Base-by-base conservation (phyloP, 1,139 yeast genomes). In the Cylindricascospora bacillispora region DNA sequence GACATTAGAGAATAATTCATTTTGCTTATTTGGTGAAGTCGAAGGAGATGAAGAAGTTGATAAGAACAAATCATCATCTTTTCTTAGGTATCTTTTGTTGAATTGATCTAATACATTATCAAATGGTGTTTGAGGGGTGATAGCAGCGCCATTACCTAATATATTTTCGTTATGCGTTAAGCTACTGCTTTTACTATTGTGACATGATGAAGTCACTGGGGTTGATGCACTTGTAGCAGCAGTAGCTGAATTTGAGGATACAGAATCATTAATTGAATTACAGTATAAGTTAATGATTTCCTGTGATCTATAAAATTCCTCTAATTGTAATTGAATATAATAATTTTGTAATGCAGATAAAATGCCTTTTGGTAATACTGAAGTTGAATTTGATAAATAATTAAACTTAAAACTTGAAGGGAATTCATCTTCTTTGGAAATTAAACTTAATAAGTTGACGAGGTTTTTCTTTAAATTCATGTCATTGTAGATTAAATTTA, bases 331-430 rank as follows among this genome's bases (percentile, higher is more conserved):
- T 16, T 41, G 45, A 20, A 32, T 30, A 28, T 39, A 34, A 20
- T 43, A 43, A 19, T 35, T 34, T 11, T 40, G 34, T 10, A 42
- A 28, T 12, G 36, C 29, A 14, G 33, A 35, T 10, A 42, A 23
- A 16, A 38, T 30, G 13, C 30, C 34, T 16, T 20, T 29, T 28
- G 25, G 37, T 29, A 6, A 30, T n/a, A n/a, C n/a, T 21, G 18
- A 28, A 5, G 26, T 22, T 15, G 15, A 15, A 4, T 19, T 24
- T 6, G 27, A 27, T 24, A 43, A 30, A 29, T 50, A 48, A 26
- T 49, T 49, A 25, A 46, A 38, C 27, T 40, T 46, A 36, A 50
- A 50, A 26, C 54, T 49, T 10, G 52, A 49, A 10, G 55, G 54
- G 16, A 47, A 32, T 4, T 32, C 21, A 11, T 40, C 42, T 15